These are phyloP conservation scores for Pseudisothecium myosuroides DNA, from an alignment of 225 moss, liverwort and hornwort genomes.

Conservation along the genomic window DNA sequence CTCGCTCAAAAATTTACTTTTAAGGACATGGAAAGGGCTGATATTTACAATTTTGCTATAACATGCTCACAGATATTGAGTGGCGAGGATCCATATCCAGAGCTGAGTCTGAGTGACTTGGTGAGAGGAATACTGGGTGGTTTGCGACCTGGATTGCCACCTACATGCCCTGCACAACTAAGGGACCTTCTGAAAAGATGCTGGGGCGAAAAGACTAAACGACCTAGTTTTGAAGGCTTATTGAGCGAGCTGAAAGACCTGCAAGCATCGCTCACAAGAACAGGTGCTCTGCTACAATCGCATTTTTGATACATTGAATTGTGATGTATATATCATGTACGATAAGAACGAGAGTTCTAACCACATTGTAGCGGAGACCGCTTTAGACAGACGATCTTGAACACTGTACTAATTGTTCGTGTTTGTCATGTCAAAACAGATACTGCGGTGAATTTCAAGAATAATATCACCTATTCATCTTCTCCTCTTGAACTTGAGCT, in stretches of 20 bases:
- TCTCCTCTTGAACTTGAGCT: not conserved
- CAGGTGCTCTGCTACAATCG: not conserved
- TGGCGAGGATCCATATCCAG: not conserved
- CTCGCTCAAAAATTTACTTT: not conserved
- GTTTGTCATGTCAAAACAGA: not conserved
- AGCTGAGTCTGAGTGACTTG: not conserved
- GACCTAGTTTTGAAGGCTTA: not conserved
- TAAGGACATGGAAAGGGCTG: not conserved
- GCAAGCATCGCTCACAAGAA: not conserved
- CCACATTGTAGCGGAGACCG: not conserved
- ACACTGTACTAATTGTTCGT: not conserved
- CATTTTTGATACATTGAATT: not conserved
- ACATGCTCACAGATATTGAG: not conserved
- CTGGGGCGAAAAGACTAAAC: not conserved
- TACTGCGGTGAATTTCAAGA: not conserved
- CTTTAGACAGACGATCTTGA: not conserved
- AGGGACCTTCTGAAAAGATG: not conserved
- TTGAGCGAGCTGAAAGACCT: not conserved
- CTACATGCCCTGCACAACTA: not conserved
- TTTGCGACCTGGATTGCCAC: constrained; percentile 1
- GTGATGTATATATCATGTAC: not conserved
- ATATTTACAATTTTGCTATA: not conserved
- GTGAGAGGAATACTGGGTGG: not conserved
- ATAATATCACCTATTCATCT: not conserved
- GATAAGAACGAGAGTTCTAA: not conserved